Conservation (phyloP, 495 filamentous ascomycete genomes). For the Daldinia childiae region DNA sequence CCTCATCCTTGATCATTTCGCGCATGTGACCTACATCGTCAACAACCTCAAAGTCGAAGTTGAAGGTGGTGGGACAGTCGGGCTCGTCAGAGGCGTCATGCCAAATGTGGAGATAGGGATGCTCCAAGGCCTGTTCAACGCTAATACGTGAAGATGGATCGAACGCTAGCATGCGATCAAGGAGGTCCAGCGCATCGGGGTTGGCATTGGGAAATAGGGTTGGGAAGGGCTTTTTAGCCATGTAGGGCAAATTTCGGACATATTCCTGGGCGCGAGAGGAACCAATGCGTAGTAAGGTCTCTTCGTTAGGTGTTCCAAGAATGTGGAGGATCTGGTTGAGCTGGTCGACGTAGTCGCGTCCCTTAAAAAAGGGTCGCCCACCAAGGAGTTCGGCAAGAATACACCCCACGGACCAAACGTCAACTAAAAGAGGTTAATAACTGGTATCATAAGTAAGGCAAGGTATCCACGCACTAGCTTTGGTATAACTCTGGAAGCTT, state of each 20-base stretch:
- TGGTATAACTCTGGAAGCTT: slow-evolving; percentile 99
- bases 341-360: slow-evolving; percentile 98
- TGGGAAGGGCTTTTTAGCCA: slow-evolving; percentile 91
- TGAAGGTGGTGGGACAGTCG: slow-evolving; percentile 88
- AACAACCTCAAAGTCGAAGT: slow-evolving; percentile 97
- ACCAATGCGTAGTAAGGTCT: slow-evolving; percentile 92
- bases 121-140: slow-evolving; percentile 92
- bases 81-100: slow-evolving; percentile 97
- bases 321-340: slow-evolving; percentile 99
- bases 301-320: slow-evolving; percentile 94
- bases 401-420: slow-evolving; percentile 99
- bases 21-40: slow-evolving; percentile 94
- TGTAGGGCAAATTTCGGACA: slow-evolving; percentile 95
- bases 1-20: slow-evolving; percentile 96
- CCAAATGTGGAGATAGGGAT: slow-evolving; percentile 97
- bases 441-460: too few relatives aligned
- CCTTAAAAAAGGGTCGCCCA: slow-evolving; percentile 98
- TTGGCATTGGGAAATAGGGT: slow-evolving; percentile 93
- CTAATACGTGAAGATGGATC: slow-evolving; percentile 91
- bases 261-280: slow-evolving; percentile 97
- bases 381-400: slow-evolving; percentile 97
- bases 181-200: slow-evolving; percentile 91
- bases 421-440: slow-evolving; percentile 66
- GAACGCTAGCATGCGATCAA: slow-evolving; percentile 97
- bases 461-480: slow-evolving; percentile 80